Evolutionary conservation across 192 early-diverging fungal genomes (phyloP), one percentile per base, ranked within the genome.

Genomic region (Spizellomyces sp.): DNA sequence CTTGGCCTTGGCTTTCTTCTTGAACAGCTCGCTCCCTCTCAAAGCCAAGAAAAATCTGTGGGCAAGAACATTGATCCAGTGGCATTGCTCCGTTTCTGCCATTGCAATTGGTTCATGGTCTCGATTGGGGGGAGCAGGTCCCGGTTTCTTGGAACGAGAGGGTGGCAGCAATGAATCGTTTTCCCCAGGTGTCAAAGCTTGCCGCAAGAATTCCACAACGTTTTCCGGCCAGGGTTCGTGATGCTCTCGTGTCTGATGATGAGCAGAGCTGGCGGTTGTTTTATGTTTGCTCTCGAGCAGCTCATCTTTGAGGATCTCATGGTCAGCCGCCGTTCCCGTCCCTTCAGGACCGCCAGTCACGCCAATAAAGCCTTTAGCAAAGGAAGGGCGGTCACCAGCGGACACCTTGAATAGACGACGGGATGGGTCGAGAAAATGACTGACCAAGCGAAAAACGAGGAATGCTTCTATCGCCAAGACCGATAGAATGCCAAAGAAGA

Each of bases 21-120:
- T 83, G 75, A 85, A 87, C 44, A 80, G 64, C 48, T 67, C 36
- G 17, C 63, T 72, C 44, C 75, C 81, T 41, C 86, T 22, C 58
- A 87, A 69, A 4, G 77, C 76, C n/a, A 87, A 67, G 59, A 83
- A 87, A 70, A 79, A 81, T 19, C 86, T 70, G 22, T 81, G 66
- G 10, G 77, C 69, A 10, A 77, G 27, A 6, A 87, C 71, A 60
- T 87, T 85, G 41, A 85, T n/a, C 81, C 81, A 87, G 45, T 80
- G 68, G 54, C 64, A 71, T 14, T 61, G 22, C 55, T 74, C 68
- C 10, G 83, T 79, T 15, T 74, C 70, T 9, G 62, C 66, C 47
- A 76, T 54, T 17, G 70, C 54, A 44, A 62, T 75, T 4, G 9
- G 48, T 5, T 21, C 46, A 22, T n/a, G 8, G 47, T 57, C 27